Base-by-base conservation (phyloP, 371 early-diverging fungal species). In the Apophysomyces elegans region DNA sequence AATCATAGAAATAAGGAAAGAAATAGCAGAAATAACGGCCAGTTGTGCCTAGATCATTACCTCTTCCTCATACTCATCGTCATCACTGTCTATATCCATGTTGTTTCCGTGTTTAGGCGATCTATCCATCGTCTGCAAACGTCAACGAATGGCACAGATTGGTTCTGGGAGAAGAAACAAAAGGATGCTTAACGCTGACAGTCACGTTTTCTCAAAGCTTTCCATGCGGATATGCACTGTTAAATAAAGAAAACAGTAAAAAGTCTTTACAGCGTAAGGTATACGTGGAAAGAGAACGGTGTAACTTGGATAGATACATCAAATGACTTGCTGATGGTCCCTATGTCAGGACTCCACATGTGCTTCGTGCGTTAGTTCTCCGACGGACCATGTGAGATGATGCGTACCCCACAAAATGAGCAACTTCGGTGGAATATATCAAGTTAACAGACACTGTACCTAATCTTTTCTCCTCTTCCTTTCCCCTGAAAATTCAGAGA, bases 51-150 rank as follows among this genome's bases (percentile, higher is more conserved):
- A 26, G 32, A 26, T 26, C 32, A 26, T 21, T 50, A 50, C 54
- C 54, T 50, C 54, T 21, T 50, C 54, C 21, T 50, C 54, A 50
- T 50, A 50, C 54, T 50, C 54, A 21, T 50, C 54, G 16, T n/a
- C 21, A 50, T 50, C 54, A 5, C 18, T 50, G 4, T 50, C 54
- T 21, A 50, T 21, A 21, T 50, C 54, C 54, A 50, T 50, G 1
- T 50, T 9, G 21, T 50, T 9, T 35, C 21, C 54, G 7, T 9
- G 21, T 21, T 50, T 50, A 5, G 54, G 54, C 21, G 21, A 50
- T 50, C 21, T 50, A 5, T 50, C 54, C 54, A 50, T n/a, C 18
- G n/a, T 21, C 21, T 11, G 21, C 54, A 21, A 50, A 41, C 41
- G 41, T 41, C 41, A 11, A 13, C 32, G 32, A 26, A 26, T 26